Evolutionary conservation across 2,329 filamentous ascomycete genomes (phyloP), one percentile per base, ranked within the genome.

Genomic region (Decorospora gaudefroyi): DNA sequence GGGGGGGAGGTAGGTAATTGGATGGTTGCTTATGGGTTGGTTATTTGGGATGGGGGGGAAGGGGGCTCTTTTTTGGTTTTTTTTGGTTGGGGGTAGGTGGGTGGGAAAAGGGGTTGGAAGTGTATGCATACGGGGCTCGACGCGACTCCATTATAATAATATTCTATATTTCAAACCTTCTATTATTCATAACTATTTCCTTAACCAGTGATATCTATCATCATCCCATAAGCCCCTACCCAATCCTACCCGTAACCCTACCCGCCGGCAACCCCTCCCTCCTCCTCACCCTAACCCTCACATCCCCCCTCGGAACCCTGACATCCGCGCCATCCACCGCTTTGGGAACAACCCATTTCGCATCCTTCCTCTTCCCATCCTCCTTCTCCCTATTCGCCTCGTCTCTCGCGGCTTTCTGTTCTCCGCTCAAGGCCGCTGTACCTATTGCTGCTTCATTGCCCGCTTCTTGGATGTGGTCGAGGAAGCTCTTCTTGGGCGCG

Each of bases 231-330:
- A 23, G 18, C 22, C 34, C 17, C 47, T 46, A 53, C n/a, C 49
- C 49, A 42, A 53, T 53, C 11, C 46, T 37, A 21, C 42, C 30
- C 30, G 41, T 27, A 41, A 46, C 32, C 46, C 46, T 53, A n/a
- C 42, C 43, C 12, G 19, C 30, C 25, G 53, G 53, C 26, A 57
- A 36, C 16, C 51, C 57, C 46, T 69, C 61, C 38, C 65, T 54
- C 45, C 73, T 67, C 37, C 69, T 76, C 38, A 86, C 71, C 62
- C 76, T 77, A 3, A 83, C 82, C 38, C 76, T 74, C 6, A 81
- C 67, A 55, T 83, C 77, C 10, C 70, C 70, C 30, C 65, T 72
- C 7, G 81, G 81, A 43, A 74, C 69, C 54, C 75, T 78, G 10
- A 80, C 76, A 39, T 72, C 76, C 4, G 75, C 76, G 15, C 61